These are phyloP conservation scores for Myxozyma monticola DNA, from an alignment of 805 yeast genomes.

Conservation along the genomic window DNA sequence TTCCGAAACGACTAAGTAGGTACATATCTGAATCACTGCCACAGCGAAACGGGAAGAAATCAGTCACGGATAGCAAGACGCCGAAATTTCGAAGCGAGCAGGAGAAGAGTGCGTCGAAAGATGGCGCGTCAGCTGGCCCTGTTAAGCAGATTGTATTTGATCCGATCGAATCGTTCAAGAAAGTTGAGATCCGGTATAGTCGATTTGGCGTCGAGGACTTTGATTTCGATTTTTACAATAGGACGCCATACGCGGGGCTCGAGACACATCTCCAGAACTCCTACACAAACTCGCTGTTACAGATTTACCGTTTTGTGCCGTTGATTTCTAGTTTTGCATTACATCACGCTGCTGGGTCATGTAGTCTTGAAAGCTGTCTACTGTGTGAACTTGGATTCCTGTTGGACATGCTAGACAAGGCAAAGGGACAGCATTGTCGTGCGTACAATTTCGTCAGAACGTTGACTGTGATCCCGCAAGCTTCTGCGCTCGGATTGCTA, in stretches of 20 bases:
- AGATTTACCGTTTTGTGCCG: slow-evolving; percentile 76
- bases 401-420: slow-evolving; percentile 86
- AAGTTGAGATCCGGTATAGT: slow-evolving; percentile 76
- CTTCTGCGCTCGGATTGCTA: slow-evolving; percentile 53
- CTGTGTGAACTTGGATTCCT: slow-evolving; percentile 83
- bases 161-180: slow-evolving; percentile 48
- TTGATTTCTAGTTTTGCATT: slow-evolving; percentile 66
- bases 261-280: slow-evolving; percentile 84
- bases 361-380: slow-evolving; percentile 48
- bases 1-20: slow-evolving; percentile 46
- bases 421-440: slow-evolving; percentile 74
- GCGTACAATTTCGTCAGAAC: slow-evolving; percentile 74
- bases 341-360: slow-evolving; percentile 55
- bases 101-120: slow-evolving; percentile 18
- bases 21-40: slow-evolving; percentile 38
- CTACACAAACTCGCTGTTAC: slow-evolving; percentile 74
- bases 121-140: slow-evolving; percentile 1
- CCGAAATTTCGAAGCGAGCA: slow-evolving; percentile 32
- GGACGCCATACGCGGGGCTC: slow-evolving; percentile 74
- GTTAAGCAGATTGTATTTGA: slow-evolving; percentile 13
- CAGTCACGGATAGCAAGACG: slow-evolving; percentile 15
- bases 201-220: slow-evolving; percentile 92
- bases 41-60: background rate
- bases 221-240: slow-evolving; percentile 73
- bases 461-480: slow-evolving; percentile 51